These are phyloP conservation scores for Alectoria sarmentosa DNA, from an alignment of 495 filamentous ascomycete species.

Conservation along the genomic window DNA sequence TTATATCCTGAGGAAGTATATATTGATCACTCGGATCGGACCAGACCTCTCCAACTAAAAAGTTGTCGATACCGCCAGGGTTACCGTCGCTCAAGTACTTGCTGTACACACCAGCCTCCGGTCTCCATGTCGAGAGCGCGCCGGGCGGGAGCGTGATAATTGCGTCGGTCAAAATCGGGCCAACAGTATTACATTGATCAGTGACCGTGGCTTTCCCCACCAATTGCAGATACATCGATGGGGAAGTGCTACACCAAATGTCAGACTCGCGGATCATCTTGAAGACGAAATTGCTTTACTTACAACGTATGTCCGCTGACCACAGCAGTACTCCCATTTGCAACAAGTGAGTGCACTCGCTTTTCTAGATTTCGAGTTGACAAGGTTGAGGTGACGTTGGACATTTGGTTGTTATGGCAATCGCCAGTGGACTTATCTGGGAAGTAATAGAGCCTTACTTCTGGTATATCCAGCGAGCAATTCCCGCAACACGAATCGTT, in stretches of 20 bases:
- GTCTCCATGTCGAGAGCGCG: conserved; percentile 7
- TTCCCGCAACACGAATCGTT: conserved; percentile 8
- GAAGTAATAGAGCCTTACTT: conserved; percentile 14
- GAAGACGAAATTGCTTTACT: not conserved
- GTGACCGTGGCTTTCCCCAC: not conserved
- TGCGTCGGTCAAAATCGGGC: not conserved
- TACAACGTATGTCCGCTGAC: conserved; percentile 18
- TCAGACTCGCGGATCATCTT: not conserved
- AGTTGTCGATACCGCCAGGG: not conserved
- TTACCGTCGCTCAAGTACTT: too few relatives aligned
- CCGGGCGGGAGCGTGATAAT: conserved; percentile 14
- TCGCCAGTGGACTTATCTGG: not conserved
- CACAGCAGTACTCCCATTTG: conserved; percentile 7
- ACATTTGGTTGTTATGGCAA: not conserved
- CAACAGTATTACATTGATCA: conserved; percentile 12
- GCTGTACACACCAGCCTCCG: too few relatives aligned
- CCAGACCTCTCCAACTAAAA: conserved; percentile 1
- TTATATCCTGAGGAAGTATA: not conserved
- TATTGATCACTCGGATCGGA: not conserved
- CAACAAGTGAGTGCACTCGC: conserved; percentile 6
- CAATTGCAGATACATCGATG: conserved; percentile 19
- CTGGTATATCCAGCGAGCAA: not conserved
- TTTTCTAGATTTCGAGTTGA: not conserved
- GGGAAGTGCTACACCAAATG: conserved; percentile 12
- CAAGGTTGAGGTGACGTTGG: not conserved